Conservation (phyloP, 2,329 filamentous ascomycete genomes). For the Monilinia fructigena region DNA sequence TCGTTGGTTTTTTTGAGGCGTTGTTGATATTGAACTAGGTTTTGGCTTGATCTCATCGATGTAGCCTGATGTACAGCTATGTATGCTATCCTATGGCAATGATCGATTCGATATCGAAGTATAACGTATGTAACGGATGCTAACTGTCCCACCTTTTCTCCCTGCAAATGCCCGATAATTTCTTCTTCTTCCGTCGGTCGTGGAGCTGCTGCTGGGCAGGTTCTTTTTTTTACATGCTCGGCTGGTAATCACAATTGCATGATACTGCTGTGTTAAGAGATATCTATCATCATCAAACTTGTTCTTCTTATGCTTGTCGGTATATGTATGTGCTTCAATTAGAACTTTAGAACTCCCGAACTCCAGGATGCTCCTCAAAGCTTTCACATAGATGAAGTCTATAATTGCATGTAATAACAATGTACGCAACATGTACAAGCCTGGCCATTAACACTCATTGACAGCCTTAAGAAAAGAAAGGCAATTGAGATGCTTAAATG, state of each 20-base stretch:
- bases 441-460: not conserved
- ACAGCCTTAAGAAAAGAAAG: not conserved
- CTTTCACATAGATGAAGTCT: not conserved
- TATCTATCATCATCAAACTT: not conserved
- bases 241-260: not conserved
- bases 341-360: not conserved
- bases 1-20: conserved; percentile 6
- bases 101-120: conserved; percentile 7
- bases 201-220: conserved; percentile 17
- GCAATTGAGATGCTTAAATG: not conserved
- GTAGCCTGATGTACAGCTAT: conserved; percentile 19
- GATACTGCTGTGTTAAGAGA: not conserved
- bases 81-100: conserved; percentile 18
- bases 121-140: conserved; percentile 10
- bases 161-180: conserved; percentile 17
- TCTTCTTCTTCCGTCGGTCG: conserved; percentile 17
- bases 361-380: not conserved
- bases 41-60: conserved; percentile 9
- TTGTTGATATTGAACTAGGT: conserved; percentile 2
- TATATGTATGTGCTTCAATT: not conserved
- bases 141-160: conserved; percentile 18
- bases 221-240: conserved; percentile 16
- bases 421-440: not conserved
- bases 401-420: not conserved
- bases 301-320: not conserved